phyloP scores from a whole-genome alignment of 257 asterid genomes.

The Nyctanthes arbortristis region DNA sequence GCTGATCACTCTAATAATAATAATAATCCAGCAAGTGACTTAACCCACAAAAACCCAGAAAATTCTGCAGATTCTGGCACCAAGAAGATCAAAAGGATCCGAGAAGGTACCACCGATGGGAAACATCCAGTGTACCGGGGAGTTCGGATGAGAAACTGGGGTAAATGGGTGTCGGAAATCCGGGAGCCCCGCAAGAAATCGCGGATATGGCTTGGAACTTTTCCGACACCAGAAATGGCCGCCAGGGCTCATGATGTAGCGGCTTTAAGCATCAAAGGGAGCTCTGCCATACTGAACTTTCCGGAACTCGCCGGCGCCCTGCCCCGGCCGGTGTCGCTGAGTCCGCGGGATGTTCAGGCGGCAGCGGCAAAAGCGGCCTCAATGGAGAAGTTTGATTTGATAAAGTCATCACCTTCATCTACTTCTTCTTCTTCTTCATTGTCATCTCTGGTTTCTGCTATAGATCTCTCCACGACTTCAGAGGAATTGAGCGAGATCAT shows the following conservation, averaged over 20 bases:
- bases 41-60: neutral
- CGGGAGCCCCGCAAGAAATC: constrained; percentile 48
- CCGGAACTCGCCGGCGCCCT: constrained; percentile 39
- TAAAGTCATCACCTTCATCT: neutral
- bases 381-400: constrained; percentile 33
- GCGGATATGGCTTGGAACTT: constrained; percentile 49
- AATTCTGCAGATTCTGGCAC: neutral
- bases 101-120: constrained; percentile 30
- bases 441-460: constrained; percentile 35
- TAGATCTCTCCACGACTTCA: constrained; percentile 25
- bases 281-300: constrained; percentile 48
- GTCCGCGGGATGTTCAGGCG: constrained; percentile 47
- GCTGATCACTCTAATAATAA: no score
- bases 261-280: constrained; percentile 47
- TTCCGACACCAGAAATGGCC: constrained; percentile 46
- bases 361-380: constrained; percentile 56
- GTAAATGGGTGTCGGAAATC: constrained; percentile 55
- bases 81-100: constrained; percentile 32
- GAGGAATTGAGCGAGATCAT: constrained; percentile 45
- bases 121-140: constrained; percentile 40
- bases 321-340: constrained; percentile 42
- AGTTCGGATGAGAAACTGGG: constrained; percentile 49
- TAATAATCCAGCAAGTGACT: neutral
- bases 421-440: constrained; percentile 23
- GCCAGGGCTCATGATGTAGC: constrained; percentile 56